phyloP scores from a whole-genome alignment of 2,329 filamentous ascomycete genomes.

The Colletotrichum limetticola region DNA sequence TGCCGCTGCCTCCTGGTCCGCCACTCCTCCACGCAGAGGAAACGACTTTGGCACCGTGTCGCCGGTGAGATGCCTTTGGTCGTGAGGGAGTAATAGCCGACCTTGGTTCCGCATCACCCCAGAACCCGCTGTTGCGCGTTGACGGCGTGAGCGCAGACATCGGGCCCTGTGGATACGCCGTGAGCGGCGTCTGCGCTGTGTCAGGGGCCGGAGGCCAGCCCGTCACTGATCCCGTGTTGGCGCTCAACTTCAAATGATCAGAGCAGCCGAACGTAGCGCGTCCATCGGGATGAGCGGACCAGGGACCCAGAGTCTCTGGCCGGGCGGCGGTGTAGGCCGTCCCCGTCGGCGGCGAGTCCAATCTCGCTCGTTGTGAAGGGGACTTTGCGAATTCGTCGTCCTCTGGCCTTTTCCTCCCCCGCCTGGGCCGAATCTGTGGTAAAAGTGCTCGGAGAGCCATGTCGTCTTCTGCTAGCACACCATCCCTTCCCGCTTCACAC shows the following conservation, averaged over 20 bases:
- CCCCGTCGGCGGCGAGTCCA: constrained; percentile 42
- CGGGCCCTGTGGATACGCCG: constrained; percentile 72
- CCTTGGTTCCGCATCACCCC: constrained; percentile 73
- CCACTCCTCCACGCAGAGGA: constrained; percentile 89
- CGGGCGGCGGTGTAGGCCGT: background rate
- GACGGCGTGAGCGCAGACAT: constrained; percentile 77
- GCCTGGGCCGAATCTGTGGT: constrained; percentile 76
- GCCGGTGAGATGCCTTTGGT: constrained; percentile 61
- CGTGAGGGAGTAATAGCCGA: constrained; percentile 79
- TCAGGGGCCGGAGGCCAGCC: constrained; percentile 60
- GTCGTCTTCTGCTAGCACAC: constrained; percentile 87
- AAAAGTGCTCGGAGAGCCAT: constrained; percentile 86
- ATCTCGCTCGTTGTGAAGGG: constrained; percentile 65
- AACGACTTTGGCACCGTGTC: constrained; percentile 85
- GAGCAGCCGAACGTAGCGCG: constrained; percentile 44
- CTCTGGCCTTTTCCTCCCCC: constrained; percentile 71
- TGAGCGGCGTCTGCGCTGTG: constrained; percentile 68
- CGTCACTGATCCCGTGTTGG: constrained; percentile 46
- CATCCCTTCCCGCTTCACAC: constrained; percentile 76
- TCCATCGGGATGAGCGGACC: constrained; percentile 58
- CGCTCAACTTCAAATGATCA: constrained; percentile 50
- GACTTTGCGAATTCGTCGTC: constrained; percentile 64
- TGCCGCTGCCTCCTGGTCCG: constrained; percentile 68
- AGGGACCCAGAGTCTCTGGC: constrained; percentile 55
- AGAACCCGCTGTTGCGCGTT: constrained; percentile 59